phyloP scores from a whole-genome alignment of 164 flowering plant genomes.

The Tetrastigma voinierianum region DNA sequence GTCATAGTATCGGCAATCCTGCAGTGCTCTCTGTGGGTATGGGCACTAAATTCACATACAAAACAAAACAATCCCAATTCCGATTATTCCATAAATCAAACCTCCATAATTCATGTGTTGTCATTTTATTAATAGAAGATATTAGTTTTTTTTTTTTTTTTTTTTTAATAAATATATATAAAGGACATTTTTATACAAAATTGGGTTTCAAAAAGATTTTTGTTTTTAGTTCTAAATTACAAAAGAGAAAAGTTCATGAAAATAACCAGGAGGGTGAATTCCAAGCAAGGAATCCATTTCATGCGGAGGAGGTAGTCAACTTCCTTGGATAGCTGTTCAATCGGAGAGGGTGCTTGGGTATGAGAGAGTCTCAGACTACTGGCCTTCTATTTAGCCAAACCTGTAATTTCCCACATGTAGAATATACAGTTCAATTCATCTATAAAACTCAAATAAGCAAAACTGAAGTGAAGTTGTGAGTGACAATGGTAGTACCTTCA shows the following conservation, averaged over 20 bases:
- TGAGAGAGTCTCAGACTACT: slow-evolving; percentile 79
- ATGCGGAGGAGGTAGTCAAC: slow-evolving; percentile 59
- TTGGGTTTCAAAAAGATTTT: no score
- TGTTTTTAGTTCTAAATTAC: no score
- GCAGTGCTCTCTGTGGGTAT: slow-evolving; percentile 45
- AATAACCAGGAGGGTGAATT: slow-evolving; percentile 50
- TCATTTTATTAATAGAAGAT: no score
- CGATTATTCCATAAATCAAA: background rate
- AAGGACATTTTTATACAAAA: no score
- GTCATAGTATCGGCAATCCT: slow-evolving; percentile 76
- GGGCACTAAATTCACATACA: slow-evolving; percentile 19
- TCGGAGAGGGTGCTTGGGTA: slow-evolving; percentile 62
- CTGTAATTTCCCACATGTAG: slow-evolving; percentile 30
- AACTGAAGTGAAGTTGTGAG: background rate
- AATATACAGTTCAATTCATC: background rate
- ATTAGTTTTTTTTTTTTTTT: no score
- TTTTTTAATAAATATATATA: no score
- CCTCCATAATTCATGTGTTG: no score
- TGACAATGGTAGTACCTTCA: slow-evolving; percentile 46
- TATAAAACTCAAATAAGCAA: background rate
- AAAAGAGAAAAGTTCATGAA: no score
- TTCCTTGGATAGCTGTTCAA: slow-evolving; percentile 40
- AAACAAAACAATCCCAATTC: background rate
- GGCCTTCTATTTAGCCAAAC: slow-evolving; percentile 76
- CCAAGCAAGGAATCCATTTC: slow-evolving; percentile 81